These are phyloP conservation scores for Exophiala phaeomuriformis DNA, from an alignment of 2,329 filamentous ascomycete genomes.

Conservation along the genomic window DNA sequence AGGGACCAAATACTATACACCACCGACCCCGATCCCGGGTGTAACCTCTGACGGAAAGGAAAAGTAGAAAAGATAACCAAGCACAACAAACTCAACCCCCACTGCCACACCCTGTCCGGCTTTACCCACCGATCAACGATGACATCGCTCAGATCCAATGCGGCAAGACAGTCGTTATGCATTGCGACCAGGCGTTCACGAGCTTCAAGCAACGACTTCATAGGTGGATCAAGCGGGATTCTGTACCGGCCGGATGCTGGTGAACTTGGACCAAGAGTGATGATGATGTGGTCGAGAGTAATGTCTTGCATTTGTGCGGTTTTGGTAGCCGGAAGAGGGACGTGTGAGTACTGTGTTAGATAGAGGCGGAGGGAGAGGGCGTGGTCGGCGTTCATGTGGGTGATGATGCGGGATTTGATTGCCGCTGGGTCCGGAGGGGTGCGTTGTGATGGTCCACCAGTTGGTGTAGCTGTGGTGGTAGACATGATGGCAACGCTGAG, in stretches of 20 bases:
- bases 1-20: slow-evolving; percentile 46
- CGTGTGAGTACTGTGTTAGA: slow-evolving; percentile 61
- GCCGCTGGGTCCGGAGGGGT: slow-evolving; percentile 12
- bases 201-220: slow-evolving; percentile 60
- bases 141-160: slow-evolving; percentile 55
- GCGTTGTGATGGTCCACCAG: not conserved
- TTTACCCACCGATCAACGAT: slow-evolving; percentile 47
- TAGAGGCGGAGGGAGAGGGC: slow-evolving; percentile 65
- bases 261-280: slow-evolving; percentile 39
- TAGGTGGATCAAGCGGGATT: slow-evolving; percentile 62
- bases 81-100: slow-evolving; percentile 6
- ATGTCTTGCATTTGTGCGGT: slow-evolving; percentile 60
- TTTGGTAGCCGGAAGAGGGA: slow-evolving; percentile 40
- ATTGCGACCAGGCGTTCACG: slow-evolving; percentile 67
- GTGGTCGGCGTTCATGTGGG: slow-evolving; percentile 85
- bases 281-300: slow-evolving; percentile 54
- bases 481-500: no score
- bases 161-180: slow-evolving; percentile 53
- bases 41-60: slow-evolving; percentile 48
- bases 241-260: slow-evolving; percentile 39
- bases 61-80: slow-evolving; percentile 49
- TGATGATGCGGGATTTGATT: slow-evolving; percentile 52
- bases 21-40: slow-evolving; percentile 39
- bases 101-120: slow-evolving; percentile 30
- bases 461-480: not conserved